Percentiles rank a stretch among this genome's conserved stretches.
phyloP scores from a whole-genome alignment of 352 stramenopile genomes.

The Globisporangium iwayamae region DNA sequence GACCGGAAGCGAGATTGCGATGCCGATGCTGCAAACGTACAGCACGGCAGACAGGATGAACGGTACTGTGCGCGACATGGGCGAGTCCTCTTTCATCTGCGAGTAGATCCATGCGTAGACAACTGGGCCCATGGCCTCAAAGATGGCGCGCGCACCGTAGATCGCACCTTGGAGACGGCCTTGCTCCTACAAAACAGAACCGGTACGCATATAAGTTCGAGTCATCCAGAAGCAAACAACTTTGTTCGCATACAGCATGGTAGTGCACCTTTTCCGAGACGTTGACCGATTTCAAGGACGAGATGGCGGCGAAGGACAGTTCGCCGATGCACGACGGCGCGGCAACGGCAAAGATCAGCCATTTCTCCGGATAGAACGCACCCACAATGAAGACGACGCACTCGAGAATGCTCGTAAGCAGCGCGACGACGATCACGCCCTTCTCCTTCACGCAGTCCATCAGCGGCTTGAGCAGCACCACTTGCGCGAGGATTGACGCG shows the following conservation, averaged over 20 bases:
- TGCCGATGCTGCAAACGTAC: conserved; percentile 43
- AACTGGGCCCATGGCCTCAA: conserved; percentile 54
- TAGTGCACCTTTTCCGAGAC: conserved; percentile 41
- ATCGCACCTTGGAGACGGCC: conserved; percentile 70
- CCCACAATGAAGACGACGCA: conserved; percentile 34
- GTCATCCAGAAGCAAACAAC: not conserved
- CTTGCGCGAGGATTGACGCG: conserved; percentile 52
- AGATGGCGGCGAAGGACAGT: conserved; percentile 66
- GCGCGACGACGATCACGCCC: conserved; percentile 60
- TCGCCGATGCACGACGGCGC: conserved; percentile 48
- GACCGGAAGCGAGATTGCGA: conserved; percentile 42
- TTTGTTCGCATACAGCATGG: not conserved
- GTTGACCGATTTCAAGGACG: conserved; percentile 62
- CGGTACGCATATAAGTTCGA: not conserved
- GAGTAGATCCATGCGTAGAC: conserved; percentile 58
- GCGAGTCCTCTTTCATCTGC: conserved; percentile 36
- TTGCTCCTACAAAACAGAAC: conserved; percentile 41
- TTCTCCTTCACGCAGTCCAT: conserved; percentile 57
- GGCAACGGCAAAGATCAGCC: conserved; percentile 49
- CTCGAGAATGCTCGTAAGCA: conserved; percentile 39
- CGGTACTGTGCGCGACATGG: conserved; percentile 49
- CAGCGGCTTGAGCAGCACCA: conserved; percentile 55
- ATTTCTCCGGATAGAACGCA: conserved; percentile 54
- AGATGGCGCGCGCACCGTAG: conserved; percentile 59
- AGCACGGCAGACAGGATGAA: conserved; percentile 52